Base-by-base conservation (phyloP, 108 stramenopile genomes). In the Nitzschia sp. region DNA sequence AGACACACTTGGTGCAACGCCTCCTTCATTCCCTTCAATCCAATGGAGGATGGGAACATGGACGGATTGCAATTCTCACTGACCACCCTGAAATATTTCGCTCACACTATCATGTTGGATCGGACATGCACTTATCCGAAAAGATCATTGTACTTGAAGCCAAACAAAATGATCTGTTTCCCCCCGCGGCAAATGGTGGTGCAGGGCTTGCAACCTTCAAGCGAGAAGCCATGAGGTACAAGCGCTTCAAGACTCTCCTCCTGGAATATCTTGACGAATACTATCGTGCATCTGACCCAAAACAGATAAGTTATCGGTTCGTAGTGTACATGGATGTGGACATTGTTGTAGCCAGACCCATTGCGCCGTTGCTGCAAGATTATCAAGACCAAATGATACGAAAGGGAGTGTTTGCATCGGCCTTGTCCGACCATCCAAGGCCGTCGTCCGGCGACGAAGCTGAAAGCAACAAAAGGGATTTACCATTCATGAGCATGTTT, bases 1-100 rank as follows among this genome's bases (percentile, higher is more conserved):
- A 11, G 3, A 62, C 61, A 12, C 42, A 62, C 7, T 46, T 62
- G 8, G 22, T 62, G 20, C 42, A 62, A 46, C 41, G 61, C 12
- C 43, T 62, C 9, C 8, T 46, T 15, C 43, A 62, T 46, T 62
- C 61, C 0, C 11, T 44, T 10, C 61, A 39, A 9, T 24, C 1
- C 10, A 62, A 46, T 62, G 61, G 61, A 12, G 42, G 43, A 3
- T 62, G 61, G 61, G 2, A 58, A 19, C 46, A 48, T 48, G 61
- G 61, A 9, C 41, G n/a, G 11, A 46, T 62, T 8, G 41, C 43
- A 9, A 22, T 62, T 15, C 22, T 62, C 15, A 62, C 61, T 2
- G 61, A 62, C 44, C 41, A 62, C 22, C 42, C 61, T 8, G 8
- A 44, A 39, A 15, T 20, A 11, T 62, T 44, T 44, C 43, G 43